phyloP scores from a whole-genome alignment of 1,284 basidiomycete species.

The Fomitopsis schrenkii region DNA sequence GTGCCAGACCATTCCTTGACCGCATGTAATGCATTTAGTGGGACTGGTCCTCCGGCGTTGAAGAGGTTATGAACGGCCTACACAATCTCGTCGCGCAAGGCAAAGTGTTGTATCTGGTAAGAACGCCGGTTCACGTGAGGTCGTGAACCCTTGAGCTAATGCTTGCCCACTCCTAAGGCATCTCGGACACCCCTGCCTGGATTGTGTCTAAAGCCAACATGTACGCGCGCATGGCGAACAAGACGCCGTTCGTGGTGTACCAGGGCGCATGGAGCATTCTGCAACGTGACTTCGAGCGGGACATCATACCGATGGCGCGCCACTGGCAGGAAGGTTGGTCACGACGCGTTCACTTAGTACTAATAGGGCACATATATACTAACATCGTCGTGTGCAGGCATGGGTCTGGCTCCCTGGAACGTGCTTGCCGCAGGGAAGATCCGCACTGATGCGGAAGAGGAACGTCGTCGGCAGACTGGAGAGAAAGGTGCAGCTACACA shows the following conservation, averaged over 20 bases:
- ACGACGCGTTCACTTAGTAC: not conserved
- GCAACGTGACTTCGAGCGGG: slow-evolving; percentile 42
- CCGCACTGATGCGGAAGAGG: slow-evolving; percentile 44
- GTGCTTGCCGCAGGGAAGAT: slow-evolving; percentile 46
- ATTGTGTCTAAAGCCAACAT: slow-evolving; percentile 46
- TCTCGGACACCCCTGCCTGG: slow-evolving; percentile 48
- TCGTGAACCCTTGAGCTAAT: not conserved
- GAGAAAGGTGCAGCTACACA: slow-evolving; percentile 31
- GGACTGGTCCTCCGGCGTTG: slow-evolving; percentile 39
- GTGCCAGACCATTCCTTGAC: not conserved
- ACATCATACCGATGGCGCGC: slow-evolving; percentile 48
- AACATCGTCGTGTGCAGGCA: slow-evolving; percentile 21
- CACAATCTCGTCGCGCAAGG: slow-evolving; percentile 38
- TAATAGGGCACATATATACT: not conserved
- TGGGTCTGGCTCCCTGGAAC: slow-evolving; percentile 48
- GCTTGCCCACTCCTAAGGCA: slow-evolving; percentile 13
- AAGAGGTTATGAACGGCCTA: slow-evolving; percentile 49
- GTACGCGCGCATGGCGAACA: slow-evolving; percentile 40
- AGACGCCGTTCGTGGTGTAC: slow-evolving; percentile 46
- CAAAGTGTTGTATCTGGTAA: slow-evolving; percentile 43
- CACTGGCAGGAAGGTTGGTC: slow-evolving; percentile 4
- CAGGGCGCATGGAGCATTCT: slow-evolving; percentile 47
- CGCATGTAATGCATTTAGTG: slow-evolving; percentile 20
- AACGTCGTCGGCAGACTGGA: slow-evolving; percentile 33
- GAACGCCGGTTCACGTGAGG: not conserved